Base-by-base conservation (phyloP, 2,329 filamentous ascomycete genomes). In the Dendrostoma leiphaemia region DNA sequence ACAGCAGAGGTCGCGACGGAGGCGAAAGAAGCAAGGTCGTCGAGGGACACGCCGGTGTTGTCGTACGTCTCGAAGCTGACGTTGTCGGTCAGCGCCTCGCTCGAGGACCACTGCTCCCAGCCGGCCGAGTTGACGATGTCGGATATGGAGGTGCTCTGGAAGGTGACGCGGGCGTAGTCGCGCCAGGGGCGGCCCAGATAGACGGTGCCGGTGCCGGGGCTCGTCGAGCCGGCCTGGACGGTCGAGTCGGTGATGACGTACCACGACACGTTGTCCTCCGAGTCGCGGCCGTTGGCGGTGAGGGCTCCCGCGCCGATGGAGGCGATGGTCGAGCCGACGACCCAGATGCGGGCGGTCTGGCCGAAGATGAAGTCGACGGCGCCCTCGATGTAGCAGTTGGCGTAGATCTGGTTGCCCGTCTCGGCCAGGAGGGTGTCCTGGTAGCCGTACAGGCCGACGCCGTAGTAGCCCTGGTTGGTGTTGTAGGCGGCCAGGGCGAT, bases 351-450 rank as follows among this genome's bases (percentile, higher is more conserved):
- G 1, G 76, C 80, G 21, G 71, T 64, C 62, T 82, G 78, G 9
- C 82, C 82, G 59, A 84, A 85, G 64, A 84, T 79, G 66, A 82
- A 84, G 64, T 84, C 82, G 6, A 78, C 77, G 1, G 79, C 79
- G 35, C 82, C 81, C 56, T 77, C 72, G 58, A 84, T 82, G 60
- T 77, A 76, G 60, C 72, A 74, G 50, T 74, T 74, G 10, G 74
- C 76, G 61, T 81, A 84, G 43, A 84, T 63, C 57, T 84, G 80
- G 19, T 73, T 69, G 19, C 82, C 81, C 5, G 64, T 71, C 47
- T 80, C 63, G n/a, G 75, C 71, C 4, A 79, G 68, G 45, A 81
- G 61, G 1, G 82, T 84, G 63, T 84, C 81, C 65, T 85, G 82
- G 66, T 72, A 84, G n/a, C 81, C 79, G 43, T 58, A 57, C 62